These are phyloP conservation scores for Trypanosoma boissoni DNA, from an alignment of 208 protist species.

Conservation along the genomic window DNA sequence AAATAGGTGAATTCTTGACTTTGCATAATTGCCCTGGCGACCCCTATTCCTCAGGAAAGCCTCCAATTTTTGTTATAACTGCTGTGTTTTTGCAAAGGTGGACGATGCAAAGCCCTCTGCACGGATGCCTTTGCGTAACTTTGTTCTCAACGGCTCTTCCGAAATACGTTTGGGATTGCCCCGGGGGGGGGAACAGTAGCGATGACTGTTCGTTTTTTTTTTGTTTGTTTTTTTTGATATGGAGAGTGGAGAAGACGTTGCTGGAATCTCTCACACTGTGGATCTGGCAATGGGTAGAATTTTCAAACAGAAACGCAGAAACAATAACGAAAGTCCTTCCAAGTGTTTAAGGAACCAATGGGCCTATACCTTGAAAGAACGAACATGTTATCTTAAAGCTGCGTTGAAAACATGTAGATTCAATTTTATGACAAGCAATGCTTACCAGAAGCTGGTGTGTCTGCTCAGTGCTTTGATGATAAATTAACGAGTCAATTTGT, in stretches of 20 bases:
- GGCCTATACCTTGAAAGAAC: not conserved
- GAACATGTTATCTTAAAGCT: not conserved
- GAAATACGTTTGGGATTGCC: not conserved
- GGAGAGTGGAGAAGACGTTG: conserved; percentile 3
- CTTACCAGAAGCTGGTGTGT: not conserved
- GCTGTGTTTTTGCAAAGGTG: no score
- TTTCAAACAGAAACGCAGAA: not conserved
- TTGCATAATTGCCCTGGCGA: no score
- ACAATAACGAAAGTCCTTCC: not conserved
- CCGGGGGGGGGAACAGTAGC: not conserved
- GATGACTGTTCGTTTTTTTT: not conserved
- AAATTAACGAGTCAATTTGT: conserved; percentile 5
- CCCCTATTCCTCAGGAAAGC: no score
- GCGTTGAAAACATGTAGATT: not conserved
- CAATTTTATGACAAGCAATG: not conserved
- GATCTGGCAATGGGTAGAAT: not conserved
- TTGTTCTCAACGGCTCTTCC: no score
- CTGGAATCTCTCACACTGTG: not conserved
- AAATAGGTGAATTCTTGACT: no score
- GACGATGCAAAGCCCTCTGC: no score
- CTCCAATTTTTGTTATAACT: no score
- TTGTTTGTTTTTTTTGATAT: not conserved
- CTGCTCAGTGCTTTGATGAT: conserved; percentile 2
- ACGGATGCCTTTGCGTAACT: no score
- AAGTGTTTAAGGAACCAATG: not conserved